Percentiles rank a stretch among this genome's conserved stretches.
These are phyloP conservation scores for Magnolia officinalis DNA, from an alignment of 164 flowering plant species.

Conservation along the genomic window DNA sequence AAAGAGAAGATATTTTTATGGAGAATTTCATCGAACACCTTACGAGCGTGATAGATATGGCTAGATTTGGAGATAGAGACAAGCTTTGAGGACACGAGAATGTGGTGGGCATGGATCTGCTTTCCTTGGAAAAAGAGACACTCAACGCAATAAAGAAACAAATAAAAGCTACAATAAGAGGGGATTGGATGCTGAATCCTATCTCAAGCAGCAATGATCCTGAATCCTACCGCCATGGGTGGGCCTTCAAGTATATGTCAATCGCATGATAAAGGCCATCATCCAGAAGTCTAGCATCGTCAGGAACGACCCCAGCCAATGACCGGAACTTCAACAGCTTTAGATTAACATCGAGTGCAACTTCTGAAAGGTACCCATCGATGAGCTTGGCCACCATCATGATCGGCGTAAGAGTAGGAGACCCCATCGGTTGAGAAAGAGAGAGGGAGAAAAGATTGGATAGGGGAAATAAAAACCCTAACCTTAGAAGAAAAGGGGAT, in stretches of 20 bases:
- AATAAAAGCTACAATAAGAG: too few relatives aligned
- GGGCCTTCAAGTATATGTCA: conserved; percentile 84
- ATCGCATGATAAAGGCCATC: conserved; percentile 94
- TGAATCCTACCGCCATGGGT: too few relatives aligned
- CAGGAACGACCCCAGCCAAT: conserved; percentile 88
- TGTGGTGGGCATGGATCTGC: too few relatives aligned
- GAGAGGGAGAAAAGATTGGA: too few relatives aligned
- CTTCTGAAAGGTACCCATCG: conserved; percentile 94
- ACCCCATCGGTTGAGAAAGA: conserved; percentile 43
- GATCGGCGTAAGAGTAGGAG: conserved; percentile 77
- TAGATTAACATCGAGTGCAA: conserved; percentile 87
- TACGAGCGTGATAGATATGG: conserved; percentile 32
- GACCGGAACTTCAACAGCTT: conserved; percentile 82
- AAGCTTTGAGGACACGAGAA: conserved; percentile 67
- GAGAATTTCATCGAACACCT: conserved; percentile 66
- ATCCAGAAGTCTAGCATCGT: conserved; percentile 89
- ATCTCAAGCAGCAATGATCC: too few relatives aligned
- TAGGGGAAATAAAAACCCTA: too few relatives aligned
- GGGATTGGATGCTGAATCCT: too few relatives aligned
- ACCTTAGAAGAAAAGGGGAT: too few relatives aligned
- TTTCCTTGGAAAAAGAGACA: too few relatives aligned
- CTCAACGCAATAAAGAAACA: conserved; percentile 44
- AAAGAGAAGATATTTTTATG: conserved; percentile 45
- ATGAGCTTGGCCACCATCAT: conserved; percentile 88
- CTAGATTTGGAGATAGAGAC: conserved; percentile 36